Conservation (phyloP, 805 yeast species). For the Wickerhamiella parazyma region DNA sequence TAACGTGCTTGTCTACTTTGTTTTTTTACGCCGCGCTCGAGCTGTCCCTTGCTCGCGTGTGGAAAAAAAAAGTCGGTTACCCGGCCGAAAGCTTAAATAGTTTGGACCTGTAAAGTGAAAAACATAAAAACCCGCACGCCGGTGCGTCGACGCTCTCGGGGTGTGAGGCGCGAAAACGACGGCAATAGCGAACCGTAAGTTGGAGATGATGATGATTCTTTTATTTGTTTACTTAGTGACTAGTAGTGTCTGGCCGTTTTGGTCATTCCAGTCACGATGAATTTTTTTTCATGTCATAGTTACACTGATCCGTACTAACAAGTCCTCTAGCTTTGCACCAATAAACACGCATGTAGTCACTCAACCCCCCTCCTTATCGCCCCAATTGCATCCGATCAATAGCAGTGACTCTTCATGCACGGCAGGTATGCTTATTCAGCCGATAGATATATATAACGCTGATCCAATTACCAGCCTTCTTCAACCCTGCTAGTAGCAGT, state of each 20-base stretch:
- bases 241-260: slow-evolving; percentile 9
- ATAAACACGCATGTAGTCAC: too few relatives aligned
- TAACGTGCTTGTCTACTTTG: neutral
- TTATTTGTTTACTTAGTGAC: slow-evolving; percentile 12
- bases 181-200: slow-evolving; percentile 12
- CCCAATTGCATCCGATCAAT: neutral
- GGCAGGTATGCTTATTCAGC: neutral
- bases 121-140: too few relatives aligned
- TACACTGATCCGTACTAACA: slow-evolving; percentile 14
- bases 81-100: slow-evolving; percentile 4
- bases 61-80: slow-evolving; percentile 3
- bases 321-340: too few relatives aligned
- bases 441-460: neutral
- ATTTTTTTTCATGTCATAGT: slow-evolving; percentile 14
- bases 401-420: slow-evolving; percentile 5
- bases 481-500: slow-evolving; percentile 14
- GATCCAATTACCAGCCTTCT: neutral
- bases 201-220: slow-evolving; percentile 15
- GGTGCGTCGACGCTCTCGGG: too few relatives aligned
- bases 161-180: too few relatives aligned
- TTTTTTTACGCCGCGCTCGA: neutral
- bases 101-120: too few relatives aligned
- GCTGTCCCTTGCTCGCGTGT: neutral
- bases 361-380: too few relatives aligned
- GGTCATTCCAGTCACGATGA: slow-evolving; percentile 13